Evolutionary conservation across 1,284 basidiomycete genomes (phyloP).

Genomic region (Ustilago bromivora): DNA sequence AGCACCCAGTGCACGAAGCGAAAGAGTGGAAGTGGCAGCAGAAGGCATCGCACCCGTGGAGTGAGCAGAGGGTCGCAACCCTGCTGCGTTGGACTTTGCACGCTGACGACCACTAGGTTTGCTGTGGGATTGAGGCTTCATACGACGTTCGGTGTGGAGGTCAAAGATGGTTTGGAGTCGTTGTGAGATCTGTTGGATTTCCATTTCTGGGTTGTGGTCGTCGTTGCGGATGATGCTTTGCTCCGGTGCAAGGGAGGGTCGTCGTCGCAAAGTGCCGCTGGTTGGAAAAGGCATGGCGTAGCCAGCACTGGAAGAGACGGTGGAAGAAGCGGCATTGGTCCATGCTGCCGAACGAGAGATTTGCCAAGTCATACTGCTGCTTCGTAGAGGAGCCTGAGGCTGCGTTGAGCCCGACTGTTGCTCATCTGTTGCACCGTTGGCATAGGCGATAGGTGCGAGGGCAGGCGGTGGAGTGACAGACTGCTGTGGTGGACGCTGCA

Average conservation of each 20-base stretch:
- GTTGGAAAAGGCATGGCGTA: background rate
- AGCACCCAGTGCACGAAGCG: constrained; percentile 33
- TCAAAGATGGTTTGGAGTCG: constrained; percentile 58
- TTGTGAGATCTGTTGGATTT: constrained; percentile 45
- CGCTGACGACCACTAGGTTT: constrained; percentile 9
- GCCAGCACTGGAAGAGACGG: background rate
- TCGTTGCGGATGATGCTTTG: constrained; percentile 53
- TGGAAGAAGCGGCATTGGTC: constrained; percentile 10
- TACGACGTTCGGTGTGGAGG: constrained; percentile 56
- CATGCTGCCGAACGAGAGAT: constrained; percentile 32
- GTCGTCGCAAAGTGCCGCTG: constrained; percentile 22
- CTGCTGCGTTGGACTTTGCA: constrained; percentile 21
- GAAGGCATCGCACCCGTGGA: constrained; percentile 40
- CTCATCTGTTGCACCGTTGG: background rate
- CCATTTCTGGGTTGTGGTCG: constrained; percentile 36
- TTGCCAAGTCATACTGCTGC: constrained; percentile 27
- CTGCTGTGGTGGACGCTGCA: constrained; percentile 31
- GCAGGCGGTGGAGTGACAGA: constrained; percentile 1
- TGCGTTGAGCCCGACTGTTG: background rate
- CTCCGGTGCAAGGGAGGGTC: constrained; percentile 33
- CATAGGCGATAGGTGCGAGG: constrained; percentile 5
- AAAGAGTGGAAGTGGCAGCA: constrained; percentile 24
- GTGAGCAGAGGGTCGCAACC: constrained; percentile 36
- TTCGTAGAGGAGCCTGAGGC: background rate
- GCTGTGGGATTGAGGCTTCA: constrained; percentile 48